These are phyloP conservation scores for Eudorina sp. DNA, from an alignment of 139 green algal species.

Conservation along the genomic window DNA sequence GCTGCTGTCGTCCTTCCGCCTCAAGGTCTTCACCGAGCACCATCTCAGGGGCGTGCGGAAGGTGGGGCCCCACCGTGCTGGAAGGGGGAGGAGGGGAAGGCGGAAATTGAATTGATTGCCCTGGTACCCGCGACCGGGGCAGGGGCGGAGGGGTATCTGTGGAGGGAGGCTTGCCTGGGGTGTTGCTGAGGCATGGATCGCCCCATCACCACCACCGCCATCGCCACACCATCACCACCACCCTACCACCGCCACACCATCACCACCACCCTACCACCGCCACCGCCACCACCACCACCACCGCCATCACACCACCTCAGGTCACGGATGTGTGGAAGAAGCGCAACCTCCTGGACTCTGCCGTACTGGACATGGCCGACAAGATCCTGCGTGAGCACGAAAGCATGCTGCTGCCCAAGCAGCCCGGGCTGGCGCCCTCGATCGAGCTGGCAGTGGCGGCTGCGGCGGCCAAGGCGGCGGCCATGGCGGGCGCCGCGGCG, in stretches of 20 bases:
- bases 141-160: too few relatives aligned
- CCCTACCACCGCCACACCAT: too few relatives aligned
- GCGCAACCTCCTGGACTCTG: conserved; percentile 11
- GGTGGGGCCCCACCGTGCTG: too few relatives aligned
- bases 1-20: conserved; percentile 9
- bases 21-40: conserved; percentile 19
- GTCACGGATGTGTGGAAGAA: conserved; percentile 24
- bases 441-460: not conserved
- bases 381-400: conserved; percentile 25
- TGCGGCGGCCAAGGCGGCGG: not conserved
- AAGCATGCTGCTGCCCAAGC: not conserved
- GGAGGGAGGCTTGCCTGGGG: too few relatives aligned
- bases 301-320: not conserved
- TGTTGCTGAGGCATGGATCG: too few relatives aligned
- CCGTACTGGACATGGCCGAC: conserved; percentile 24
- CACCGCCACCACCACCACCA: not conserved
- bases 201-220: too few relatives aligned
- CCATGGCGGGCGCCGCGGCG: not conserved
- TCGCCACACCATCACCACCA: too few relatives aligned
- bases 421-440: not conserved
- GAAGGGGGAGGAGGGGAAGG: not conserved
- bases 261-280: too few relatives aligned
- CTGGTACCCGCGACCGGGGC: too few relatives aligned
- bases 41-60: conserved; percentile 15
- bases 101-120: not conserved